These are phyloP conservation scores for Epipyxis sp. DNA, from an alignment of 108 stramenopile genomes.

Conservation along the genomic window DNA sequence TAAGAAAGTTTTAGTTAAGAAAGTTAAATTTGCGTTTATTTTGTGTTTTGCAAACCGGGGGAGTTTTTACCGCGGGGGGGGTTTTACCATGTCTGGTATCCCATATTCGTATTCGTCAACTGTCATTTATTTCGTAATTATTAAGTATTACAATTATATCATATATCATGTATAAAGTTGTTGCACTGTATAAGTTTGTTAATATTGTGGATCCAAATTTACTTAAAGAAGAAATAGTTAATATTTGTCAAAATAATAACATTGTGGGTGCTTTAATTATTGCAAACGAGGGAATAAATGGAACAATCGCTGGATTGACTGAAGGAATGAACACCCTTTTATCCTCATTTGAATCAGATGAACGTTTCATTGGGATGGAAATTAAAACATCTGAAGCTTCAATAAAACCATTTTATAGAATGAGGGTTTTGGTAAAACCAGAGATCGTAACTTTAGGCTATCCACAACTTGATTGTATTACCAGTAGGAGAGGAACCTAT, in stretches of 20 bases:
- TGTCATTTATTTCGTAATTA: no score
- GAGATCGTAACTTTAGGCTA: slow-evolving; percentile 19
- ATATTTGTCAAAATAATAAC: background rate
- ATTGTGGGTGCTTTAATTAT: background rate
- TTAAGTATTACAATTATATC: no score
- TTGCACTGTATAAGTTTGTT: slow-evolving; percentile 1
- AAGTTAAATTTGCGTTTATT: no score
- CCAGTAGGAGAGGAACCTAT: background rate
- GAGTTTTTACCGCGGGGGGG: no score
- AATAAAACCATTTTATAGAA: slow-evolving; percentile 20
- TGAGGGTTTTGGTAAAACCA: background rate
- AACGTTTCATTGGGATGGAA: background rate
- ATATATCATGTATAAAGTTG: slow-evolving; percentile 9
- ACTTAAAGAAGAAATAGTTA: background rate
- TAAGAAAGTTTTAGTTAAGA: no score
- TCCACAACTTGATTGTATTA: background rate
- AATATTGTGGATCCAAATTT: background rate
- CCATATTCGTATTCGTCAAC: no score
- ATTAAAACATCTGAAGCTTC: background rate
- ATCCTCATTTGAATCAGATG: background rate
- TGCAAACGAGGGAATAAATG: slow-evolving; percentile 13
- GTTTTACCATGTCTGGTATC: no score
- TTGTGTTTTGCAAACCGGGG: no score
- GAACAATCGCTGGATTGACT: background rate
- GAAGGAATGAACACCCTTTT: background rate